Evolutionary conservation across 2,329 filamentous ascomycete genomes (phyloP).

Genomic region (Sporothrix luriei): DNA sequence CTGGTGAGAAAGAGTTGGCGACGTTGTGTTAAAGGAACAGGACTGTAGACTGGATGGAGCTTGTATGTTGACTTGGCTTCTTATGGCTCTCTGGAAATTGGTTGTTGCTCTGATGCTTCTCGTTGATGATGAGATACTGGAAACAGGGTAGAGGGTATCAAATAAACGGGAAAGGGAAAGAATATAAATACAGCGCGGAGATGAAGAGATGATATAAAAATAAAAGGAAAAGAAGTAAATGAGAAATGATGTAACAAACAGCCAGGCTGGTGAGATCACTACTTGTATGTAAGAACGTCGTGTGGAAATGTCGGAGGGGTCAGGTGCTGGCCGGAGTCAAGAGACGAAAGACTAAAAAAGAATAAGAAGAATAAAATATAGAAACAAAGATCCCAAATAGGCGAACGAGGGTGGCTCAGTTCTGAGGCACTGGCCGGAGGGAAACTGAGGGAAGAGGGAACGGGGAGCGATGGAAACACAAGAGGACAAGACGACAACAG

Average conservation of each 20-base stretch:
- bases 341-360: slow-evolving; percentile 21
- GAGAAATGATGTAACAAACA: slow-evolving; percentile 9
- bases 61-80: neutral
- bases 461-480: slow-evolving; percentile 11
- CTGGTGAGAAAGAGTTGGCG: neutral
- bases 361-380: slow-evolving; percentile 18
- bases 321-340: slow-evolving; percentile 6
- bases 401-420: slow-evolving; percentile 29
- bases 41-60: slow-evolving; percentile 1
- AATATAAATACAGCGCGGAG: slow-evolving; percentile 32
- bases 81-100: slow-evolving; percentile 24
- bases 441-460: neutral
- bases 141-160: slow-evolving; percentile 17
- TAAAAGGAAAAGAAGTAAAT: slow-evolving; percentile 3
- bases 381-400: slow-evolving; percentile 26
- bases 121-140: slow-evolving; percentile 16
- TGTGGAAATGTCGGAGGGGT: slow-evolving; percentile 2
- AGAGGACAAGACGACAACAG: slow-evolving; percentile 1
- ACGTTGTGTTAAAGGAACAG: neutral
- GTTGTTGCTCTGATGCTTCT: slow-evolving; percentile 21
- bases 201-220: slow-evolving; percentile 16
- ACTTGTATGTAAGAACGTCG: neutral
- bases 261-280: slow-evolving; percentile 25
- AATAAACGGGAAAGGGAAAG: slow-evolving; percentile 19
- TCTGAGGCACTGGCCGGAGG: slow-evolving; percentile 24